Percentiles rank a stretch among this genome's conserved stretches.
phyloP scores from a whole-genome alignment of 495 filamentous ascomycete species.

The Penicillium roqueforti region DNA sequence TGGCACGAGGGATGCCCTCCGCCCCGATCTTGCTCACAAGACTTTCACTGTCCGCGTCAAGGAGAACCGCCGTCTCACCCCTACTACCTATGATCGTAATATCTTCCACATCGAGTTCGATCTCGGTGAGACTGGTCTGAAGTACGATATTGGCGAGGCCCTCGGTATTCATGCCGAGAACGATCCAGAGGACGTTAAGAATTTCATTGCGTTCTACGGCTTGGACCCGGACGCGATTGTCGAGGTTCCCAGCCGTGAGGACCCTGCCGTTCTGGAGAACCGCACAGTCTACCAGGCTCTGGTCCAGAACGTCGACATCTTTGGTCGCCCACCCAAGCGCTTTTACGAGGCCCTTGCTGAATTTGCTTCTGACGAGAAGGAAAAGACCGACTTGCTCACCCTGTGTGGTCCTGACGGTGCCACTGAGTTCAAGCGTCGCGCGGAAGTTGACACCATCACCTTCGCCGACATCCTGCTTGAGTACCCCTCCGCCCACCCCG shows the following conservation, averaged over 20 bases:
- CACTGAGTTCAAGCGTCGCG: conserved; percentile 89
- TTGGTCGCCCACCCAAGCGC: conserved; percentile 91
- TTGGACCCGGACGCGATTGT: conserved; percentile 78
- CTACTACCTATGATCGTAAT: conserved; percentile 86
- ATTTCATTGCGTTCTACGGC: conserved; percentile 87
- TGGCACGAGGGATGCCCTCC: conserved; percentile 63
- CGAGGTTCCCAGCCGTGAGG: conserved; percentile 84
- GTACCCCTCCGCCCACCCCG: conserved; percentile 82
- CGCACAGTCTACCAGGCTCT: conserved; percentile 92
- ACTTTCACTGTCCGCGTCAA: conserved; percentile 85
- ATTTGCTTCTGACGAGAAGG: conserved; percentile 74
- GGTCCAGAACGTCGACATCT: conserved; percentile 92
- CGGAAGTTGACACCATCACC: conserved; percentile 89
- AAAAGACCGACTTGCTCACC: conserved; percentile 73
- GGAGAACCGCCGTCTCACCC: conserved; percentile 91
- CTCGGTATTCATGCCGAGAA: conserved; percentile 96
- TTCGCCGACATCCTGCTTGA: conserved; percentile 88
- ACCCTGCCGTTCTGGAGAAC: conserved; percentile 70
- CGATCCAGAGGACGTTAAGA: conserved; percentile 66
- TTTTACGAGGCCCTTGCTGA: conserved; percentile 93
- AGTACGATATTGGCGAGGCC: conserved; percentile 96
- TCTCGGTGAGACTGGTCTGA: conserved; percentile 81
- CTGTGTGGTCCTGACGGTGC: conserved; percentile 80
- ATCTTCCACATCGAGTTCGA: conserved; percentile 99
- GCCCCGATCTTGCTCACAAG: conserved; percentile 81